Evolutionary conservation across 441 rosid species (phyloP).

Genomic region (Pelargonium australe): DNA sequence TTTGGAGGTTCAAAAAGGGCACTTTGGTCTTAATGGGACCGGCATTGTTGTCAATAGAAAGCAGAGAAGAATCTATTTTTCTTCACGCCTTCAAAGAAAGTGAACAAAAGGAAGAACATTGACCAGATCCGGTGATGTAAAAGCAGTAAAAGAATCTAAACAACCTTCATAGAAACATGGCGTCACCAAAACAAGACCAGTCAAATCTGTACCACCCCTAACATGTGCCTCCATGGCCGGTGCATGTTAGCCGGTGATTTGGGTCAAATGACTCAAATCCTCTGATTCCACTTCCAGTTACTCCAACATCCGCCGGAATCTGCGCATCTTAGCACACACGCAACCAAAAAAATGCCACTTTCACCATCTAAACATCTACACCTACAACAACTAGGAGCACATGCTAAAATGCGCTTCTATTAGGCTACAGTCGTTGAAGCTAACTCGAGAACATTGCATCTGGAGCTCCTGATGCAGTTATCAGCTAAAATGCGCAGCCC

Average conservation of each 20-base stretch:
- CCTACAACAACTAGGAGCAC: too few species aligned
- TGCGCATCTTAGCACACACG: too few species aligned
- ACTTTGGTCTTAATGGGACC: background rate
- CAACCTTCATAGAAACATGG: background rate
- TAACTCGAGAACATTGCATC: too few species aligned
- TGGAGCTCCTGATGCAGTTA: background rate
- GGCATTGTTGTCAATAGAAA: background rate
- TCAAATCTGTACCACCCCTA: background rate
- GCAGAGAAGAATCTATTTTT: background rate
- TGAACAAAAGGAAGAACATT: constrained; percentile 1
- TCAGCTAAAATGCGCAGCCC: background rate
- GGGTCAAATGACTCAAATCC: background rate
- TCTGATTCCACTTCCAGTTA: background rate
- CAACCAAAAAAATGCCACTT: too few species aligned
- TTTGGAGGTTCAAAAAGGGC: background rate
- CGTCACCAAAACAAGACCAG: background rate
- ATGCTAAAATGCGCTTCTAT: too few species aligned
- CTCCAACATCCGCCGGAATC: background rate
- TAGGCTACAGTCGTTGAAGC: too few species aligned
- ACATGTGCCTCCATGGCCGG: background rate
- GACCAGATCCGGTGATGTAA: constrained; percentile 1
- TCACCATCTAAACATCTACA: too few species aligned
- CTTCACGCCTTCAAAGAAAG: background rate
- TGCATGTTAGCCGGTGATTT: too few species aligned
- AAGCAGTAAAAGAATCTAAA: background rate